Conservation (phyloP, 2,329 filamentous ascomycete species). For the Penicillium sp. region DNA sequence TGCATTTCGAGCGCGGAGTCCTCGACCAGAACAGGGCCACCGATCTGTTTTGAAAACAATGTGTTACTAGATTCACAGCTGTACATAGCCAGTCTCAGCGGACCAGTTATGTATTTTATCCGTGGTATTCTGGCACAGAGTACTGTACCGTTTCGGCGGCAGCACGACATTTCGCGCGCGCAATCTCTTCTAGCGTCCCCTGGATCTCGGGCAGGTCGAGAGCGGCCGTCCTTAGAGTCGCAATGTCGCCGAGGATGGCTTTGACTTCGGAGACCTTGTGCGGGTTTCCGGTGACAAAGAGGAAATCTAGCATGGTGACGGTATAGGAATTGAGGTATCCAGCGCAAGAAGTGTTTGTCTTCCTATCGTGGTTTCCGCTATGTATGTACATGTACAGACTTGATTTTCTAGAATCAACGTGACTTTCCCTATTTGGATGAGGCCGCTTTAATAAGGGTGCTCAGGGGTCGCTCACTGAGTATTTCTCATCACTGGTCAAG, state of each 20-base stretch:
- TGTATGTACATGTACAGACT: conserved; percentile 17
- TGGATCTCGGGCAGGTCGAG: conserved; percentile 84
- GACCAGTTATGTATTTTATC: too few relatives aligned
- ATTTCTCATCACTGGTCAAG: conserved; percentile 20
- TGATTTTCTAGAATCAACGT: conserved; percentile 18
- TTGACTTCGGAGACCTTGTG: conserved; percentile 87
- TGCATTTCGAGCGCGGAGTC: conserved; percentile 88
- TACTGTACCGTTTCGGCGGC: conserved; percentile 60
- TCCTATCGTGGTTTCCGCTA: too few relatives aligned
- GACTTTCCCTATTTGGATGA: conserved; percentile 16
- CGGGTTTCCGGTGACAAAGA: conserved; percentile 86
- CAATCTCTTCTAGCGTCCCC: conserved; percentile 83
- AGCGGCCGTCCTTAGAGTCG: conserved; percentile 70
- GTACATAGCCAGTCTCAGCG: too few relatives aligned
- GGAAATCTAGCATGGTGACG: neutral
- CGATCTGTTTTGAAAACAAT: conserved; percentile 56
- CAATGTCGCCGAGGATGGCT: conserved; percentile 72
- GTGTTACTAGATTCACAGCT: neutral
- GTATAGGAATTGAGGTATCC: too few relatives aligned
- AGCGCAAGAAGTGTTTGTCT: too few relatives aligned
- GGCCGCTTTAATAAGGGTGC: conserved; percentile 13
- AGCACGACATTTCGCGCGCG: conserved; percentile 75
- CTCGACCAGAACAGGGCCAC: conserved; percentile 84
- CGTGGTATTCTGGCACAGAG: too few relatives aligned
- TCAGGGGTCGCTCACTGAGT: conserved; percentile 17